phyloP scores from a whole-genome alignment of 2,329 filamentous ascomycete genomes.

The Bertia moriformis region DNA sequence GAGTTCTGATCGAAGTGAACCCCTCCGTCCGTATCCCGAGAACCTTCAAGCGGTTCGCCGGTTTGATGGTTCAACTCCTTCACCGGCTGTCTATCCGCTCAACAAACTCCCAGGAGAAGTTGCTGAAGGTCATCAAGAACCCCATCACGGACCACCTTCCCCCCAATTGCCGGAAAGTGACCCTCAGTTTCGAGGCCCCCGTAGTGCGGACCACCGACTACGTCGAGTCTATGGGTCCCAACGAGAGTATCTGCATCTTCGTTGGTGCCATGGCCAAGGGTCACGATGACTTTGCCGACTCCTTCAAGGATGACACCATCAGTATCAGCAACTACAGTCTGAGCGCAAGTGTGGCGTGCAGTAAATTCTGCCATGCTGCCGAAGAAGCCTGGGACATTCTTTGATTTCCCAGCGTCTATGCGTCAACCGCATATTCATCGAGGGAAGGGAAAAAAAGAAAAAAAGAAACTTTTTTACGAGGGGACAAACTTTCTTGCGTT shows the following conservation, averaged over 20 bases:
- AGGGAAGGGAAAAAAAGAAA: no score
- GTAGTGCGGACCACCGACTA: slow-evolving; percentile 83
- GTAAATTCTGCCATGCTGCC: slow-evolving; percentile 97
- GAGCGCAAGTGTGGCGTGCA: slow-evolving; percentile 93
- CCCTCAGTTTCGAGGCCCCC: slow-evolving; percentile 81
- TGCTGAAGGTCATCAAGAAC: slow-evolving; percentile 93
- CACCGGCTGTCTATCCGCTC: slow-evolving; percentile 92
- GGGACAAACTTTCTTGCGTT: no score
- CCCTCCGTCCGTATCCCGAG: slow-evolving; percentile 94
- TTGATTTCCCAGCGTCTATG: no score
- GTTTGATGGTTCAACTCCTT: slow-evolving; percentile 94
- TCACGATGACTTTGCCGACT: slow-evolving; percentile 84
- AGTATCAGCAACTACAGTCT: slow-evolving; percentile 97
- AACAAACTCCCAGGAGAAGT: slow-evolving; percentile 92
- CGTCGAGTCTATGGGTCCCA: slow-evolving; percentile 60
- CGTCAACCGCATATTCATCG: no score
- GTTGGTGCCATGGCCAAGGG: slow-evolving; percentile 98
- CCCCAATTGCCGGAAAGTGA: slow-evolving; percentile 94
- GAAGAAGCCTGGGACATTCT: slow-evolving; percentile 93
- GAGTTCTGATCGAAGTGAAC: slow-evolving; percentile 92
- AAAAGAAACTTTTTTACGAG: no score
- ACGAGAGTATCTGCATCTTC: slow-evolving; percentile 94
- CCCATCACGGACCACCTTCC: slow-evolving; percentile 94
- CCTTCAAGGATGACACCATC: slow-evolving; percentile 90
- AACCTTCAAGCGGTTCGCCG: slow-evolving; percentile 97